These are phyloP conservation scores for Trichoderma arundinaceum DNA, from an alignment of 2,329 filamentous ascomycete genomes.

Conservation along the genomic window DNA sequence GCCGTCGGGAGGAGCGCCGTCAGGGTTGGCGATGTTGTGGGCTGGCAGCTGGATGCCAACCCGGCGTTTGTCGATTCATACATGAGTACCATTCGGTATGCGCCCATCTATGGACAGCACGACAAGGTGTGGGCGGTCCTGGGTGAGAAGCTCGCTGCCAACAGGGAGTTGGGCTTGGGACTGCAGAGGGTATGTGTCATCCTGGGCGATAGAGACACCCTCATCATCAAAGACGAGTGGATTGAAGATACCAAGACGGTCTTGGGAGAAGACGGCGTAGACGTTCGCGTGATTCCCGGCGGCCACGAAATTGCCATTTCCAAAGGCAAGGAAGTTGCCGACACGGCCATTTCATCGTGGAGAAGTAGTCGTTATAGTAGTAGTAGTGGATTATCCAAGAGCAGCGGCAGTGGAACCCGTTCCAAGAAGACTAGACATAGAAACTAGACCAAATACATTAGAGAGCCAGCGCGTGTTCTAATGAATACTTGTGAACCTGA, in stretches of 20 bases:
- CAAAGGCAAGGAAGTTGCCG: conserved; percentile 62
- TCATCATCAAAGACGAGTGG: conserved; percentile 70
- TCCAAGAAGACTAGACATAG: conserved; percentile 26
- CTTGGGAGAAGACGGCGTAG: conserved; percentile 62
- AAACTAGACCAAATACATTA: background rate
- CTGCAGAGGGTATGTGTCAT: conserved; percentile 65
- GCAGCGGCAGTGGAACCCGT: background rate
- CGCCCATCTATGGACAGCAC: conserved; percentile 68
- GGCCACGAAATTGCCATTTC: conserved; percentile 75
- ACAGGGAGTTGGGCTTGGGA: conserved; percentile 32
- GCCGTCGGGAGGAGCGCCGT: conserved; percentile 58
- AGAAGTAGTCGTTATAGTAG: background rate
- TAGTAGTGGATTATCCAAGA: background rate
- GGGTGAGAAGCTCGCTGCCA: conserved; percentile 52
- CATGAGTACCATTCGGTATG: conserved; percentile 71
- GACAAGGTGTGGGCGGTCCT: conserved; percentile 65
- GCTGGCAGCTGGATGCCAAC: conserved; percentile 72
- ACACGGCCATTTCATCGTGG: conserved; percentile 47
- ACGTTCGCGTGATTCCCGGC: conserved; percentile 62
- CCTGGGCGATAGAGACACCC: conserved; percentile 68
- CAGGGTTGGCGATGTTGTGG: conserved; percentile 63
- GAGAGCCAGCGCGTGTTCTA: background rate
- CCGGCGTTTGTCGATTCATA: conserved; percentile 72
- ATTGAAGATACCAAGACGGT: conserved; percentile 63
- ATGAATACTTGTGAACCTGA: background rate